Percentiles rank a stretch among this genome's conserved stretches.
These are phyloP conservation scores for Neofusicoccum umdonicola DNA, from an alignment of 2,329 filamentous ascomycete genomes.

Conservation along the genomic window DNA sequence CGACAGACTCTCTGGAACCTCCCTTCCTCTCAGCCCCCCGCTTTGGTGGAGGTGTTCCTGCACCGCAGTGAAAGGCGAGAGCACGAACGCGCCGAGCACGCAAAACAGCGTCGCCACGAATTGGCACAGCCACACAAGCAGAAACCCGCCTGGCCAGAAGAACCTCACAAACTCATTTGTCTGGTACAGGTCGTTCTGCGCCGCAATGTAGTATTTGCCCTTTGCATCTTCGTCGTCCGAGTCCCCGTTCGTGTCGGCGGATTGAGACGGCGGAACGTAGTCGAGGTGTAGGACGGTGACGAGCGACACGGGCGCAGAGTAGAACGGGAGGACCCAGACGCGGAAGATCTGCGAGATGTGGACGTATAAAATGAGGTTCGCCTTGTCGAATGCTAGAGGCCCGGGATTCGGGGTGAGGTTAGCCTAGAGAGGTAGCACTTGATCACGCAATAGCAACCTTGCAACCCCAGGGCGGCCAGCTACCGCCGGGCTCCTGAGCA, in stretches of 20 bases:
- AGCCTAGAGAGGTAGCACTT: not conserved
- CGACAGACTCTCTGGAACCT: not conserved
- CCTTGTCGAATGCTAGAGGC: constrained; percentile 63
- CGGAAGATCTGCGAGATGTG: constrained; percentile 72
- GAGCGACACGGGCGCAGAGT: constrained; percentile 65
- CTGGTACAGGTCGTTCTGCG: constrained; percentile 82
- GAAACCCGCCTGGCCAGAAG: constrained; percentile 58
- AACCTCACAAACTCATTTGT: constrained; percentile 74
- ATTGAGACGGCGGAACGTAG: constrained; percentile 33
- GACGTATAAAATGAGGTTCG: constrained; percentile 68
- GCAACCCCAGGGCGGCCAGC: not conserved
- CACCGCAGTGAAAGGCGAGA: constrained; percentile 52
- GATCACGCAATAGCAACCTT: not conserved
- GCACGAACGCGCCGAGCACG: constrained; percentile 54
- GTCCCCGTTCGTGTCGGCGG: not conserved
- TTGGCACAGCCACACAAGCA: constrained; percentile 62
- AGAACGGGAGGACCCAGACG: constrained; percentile 74
- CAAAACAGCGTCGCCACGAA: constrained; percentile 64
- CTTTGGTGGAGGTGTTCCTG: constrained; percentile 38
- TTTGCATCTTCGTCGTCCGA: constrained; percentile 19
- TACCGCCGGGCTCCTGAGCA: not conserved
- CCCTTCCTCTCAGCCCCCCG: constrained; percentile 13
- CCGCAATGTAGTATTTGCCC: constrained; percentile 66
- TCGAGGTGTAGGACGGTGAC: constrained; percentile 66
- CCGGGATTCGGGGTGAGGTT: not conserved